Conservation (phyloP, 2,329 filamentous ascomycete species). For the Epicoccum sorghinum region DNA sequence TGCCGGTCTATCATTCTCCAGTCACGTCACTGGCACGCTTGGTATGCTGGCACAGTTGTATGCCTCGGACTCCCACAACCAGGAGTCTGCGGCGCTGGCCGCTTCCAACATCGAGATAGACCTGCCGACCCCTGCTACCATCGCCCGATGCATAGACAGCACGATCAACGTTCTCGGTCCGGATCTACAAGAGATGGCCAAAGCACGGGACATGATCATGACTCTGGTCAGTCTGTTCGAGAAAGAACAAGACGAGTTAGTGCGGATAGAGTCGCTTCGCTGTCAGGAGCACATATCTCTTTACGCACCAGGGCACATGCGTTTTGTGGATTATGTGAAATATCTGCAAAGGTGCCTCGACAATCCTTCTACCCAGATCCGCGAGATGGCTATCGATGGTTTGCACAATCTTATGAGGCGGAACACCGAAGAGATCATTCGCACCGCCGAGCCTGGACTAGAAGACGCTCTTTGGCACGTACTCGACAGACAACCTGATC, state of each 20-base stretch:
- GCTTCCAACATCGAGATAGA: constrained; percentile 92
- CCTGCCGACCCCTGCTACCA: constrained; percentile 78
- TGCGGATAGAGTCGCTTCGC: constrained; percentile 77
- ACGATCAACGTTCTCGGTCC: constrained; percentile 95
- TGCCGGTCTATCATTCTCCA: constrained; percentile 88
- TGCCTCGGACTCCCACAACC: constrained; percentile 86
- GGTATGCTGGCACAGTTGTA: constrained; percentile 95
- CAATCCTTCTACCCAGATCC: constrained; percentile 70
- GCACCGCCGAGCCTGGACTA: constrained; percentile 75
- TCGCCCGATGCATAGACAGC: constrained; percentile 90
- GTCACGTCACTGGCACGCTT: constrained; percentile 86
- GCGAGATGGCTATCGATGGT: constrained; percentile 83
- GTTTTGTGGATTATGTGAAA: constrained; percentile 83
- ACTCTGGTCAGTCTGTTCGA: constrained; percentile 85
- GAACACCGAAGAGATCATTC: constrained; percentile 81
- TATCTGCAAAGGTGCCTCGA: constrained; percentile 78
- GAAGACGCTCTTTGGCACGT: constrained; percentile 93
- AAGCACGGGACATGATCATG: constrained; percentile 90
- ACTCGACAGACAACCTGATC: constrained; percentile 76
- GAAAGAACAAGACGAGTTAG: constrained; percentile 70
- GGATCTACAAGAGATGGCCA: constrained; percentile 89
- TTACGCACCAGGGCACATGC: constrained; percentile 86
- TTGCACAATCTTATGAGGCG: constrained; percentile 95
- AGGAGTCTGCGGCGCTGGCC: constrained; percentile 77
- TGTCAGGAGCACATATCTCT: constrained; percentile 91